Conservation (phyloP, 2,329 filamentous ascomycete species). For the Colletotrichum australisinense region DNA sequence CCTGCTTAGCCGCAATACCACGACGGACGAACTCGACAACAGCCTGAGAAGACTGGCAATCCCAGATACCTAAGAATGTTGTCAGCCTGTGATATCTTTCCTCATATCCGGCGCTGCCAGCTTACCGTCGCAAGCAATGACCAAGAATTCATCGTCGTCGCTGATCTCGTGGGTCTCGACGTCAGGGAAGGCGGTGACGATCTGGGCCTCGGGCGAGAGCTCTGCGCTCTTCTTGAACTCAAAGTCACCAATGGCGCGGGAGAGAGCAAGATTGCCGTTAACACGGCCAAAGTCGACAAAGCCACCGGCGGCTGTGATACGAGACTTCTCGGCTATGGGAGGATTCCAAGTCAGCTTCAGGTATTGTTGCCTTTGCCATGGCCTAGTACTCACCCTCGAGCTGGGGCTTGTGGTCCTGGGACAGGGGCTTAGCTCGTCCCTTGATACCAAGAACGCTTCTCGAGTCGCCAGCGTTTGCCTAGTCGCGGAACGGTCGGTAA, state of each 20-base stretch:
- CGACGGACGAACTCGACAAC: slow-evolving; percentile 97
- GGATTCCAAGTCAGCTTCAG: slow-evolving; percentile 7
- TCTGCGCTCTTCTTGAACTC: slow-evolving; percentile 99
- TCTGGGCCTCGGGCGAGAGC: slow-evolving; percentile 96
- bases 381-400: slow-evolving; percentile 79
- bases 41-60: slow-evolving; percentile 98
- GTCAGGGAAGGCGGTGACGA: slow-evolving; percentile 96
- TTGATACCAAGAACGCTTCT: slow-evolving; percentile 96
- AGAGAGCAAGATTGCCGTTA: slow-evolving; percentile 96
- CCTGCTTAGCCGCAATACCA: slow-evolving; percentile 96
- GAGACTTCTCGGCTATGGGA: slow-evolving; percentile 86
- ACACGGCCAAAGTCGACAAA: slow-evolving; percentile 99
- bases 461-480: slow-evolving; percentile 98
- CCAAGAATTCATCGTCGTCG: slow-evolving; percentile 94
- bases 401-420: slow-evolving; percentile 99
- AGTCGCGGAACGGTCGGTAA: slow-evolving; percentile 30
- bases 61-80: slow-evolving; percentile 87
- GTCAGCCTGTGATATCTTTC: slow-evolving; percentile 2
- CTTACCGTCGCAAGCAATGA: slow-evolving; percentile 92
- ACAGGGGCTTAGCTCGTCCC: slow-evolving; percentile 95
- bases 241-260: slow-evolving; percentile 97
- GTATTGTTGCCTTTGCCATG: background rate
- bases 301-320: slow-evolving; percentile 94
- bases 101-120: slow-evolving; percentile 29
- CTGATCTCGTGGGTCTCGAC: slow-evolving; percentile 91